Evolutionary conservation across 1,284 basidiomycete genomes (phyloP).

Genomic region (Marasmius sp.): DNA sequence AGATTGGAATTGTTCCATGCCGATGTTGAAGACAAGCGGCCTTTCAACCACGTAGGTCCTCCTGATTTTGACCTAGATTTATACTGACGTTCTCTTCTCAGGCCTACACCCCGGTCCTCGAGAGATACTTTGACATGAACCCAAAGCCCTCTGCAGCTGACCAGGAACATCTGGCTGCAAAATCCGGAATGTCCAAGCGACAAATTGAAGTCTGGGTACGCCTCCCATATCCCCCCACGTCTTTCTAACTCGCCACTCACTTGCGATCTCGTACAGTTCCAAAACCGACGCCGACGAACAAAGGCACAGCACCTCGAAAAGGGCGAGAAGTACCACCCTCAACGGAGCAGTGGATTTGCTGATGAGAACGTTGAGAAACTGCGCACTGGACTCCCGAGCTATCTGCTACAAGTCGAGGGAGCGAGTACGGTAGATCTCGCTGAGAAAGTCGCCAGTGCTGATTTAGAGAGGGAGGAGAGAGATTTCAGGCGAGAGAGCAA

Average conservation of each 20-base stretch:
- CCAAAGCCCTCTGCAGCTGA: conserved; percentile 49
- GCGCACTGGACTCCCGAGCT: not conserved
- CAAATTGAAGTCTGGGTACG: conserved; percentile 63
- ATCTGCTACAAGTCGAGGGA: not conserved
- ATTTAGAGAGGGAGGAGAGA: not conserved
- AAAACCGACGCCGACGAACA: conserved; percentile 12
- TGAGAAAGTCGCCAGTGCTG: not conserved
- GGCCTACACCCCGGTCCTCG: conserved; percentile 47
- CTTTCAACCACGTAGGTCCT: conserved; percentile 7
- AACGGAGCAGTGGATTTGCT: not conserved
- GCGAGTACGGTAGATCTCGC: not conserved
- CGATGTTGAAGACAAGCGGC: not conserved
- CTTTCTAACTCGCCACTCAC: not conserved
- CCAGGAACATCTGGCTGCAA: conserved; percentile 39
- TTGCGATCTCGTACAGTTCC: conserved; percentile 10
- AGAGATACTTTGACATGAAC: conserved; percentile 50
- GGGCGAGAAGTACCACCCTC: not conserved
- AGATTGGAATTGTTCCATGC: too few species aligned
- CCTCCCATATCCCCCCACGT: not conserved
- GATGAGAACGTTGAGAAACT: not conserved
- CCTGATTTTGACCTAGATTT: too few species aligned
- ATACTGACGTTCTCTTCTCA: conserved; percentile 19
- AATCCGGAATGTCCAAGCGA: conserved; percentile 44
- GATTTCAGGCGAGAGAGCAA: not conserved
- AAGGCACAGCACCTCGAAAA: not conserved